phyloP scores from a whole-genome alignment of 2,329 filamentous ascomycete species.

The Colletotrichum tofieldiae region DNA sequence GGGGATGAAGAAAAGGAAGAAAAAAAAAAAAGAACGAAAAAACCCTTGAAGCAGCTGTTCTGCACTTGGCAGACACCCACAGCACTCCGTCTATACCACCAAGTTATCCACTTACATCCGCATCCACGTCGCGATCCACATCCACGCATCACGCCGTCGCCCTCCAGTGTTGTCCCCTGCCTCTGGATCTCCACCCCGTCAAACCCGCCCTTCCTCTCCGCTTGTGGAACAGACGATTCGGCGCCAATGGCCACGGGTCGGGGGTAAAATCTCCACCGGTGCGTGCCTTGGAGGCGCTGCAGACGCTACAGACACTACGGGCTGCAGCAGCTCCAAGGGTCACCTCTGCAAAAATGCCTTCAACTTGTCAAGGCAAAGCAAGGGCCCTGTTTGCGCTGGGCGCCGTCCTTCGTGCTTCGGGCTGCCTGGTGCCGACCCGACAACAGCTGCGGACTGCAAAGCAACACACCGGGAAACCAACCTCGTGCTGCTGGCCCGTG shows the following conservation, averaged over 20 bases:
- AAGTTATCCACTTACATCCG: conserved; percentile 1
- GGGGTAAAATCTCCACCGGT: conserved; percentile 28
- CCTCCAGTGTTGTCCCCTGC: conserved; percentile 6
- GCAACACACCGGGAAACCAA: conserved; percentile 4
- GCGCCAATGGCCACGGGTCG: conserved; percentile 33
- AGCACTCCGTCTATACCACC: not conserved
- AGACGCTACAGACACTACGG: conserved; percentile 24
- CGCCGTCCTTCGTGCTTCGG: conserved; percentile 15
- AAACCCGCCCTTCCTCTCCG: conserved; percentile 33
- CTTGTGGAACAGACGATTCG: conserved; percentile 40
- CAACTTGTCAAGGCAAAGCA: conserved; percentile 22
- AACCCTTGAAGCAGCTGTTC: conserved; percentile 6
- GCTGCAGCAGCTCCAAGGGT: conserved; percentile 35
- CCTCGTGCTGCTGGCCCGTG: conserved; percentile 19
- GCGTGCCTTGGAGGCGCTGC: conserved; percentile 32
- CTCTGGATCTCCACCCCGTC: conserved; percentile 18
- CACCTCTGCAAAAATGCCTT: conserved; percentile 21
- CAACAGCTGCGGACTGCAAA: conserved; percentile 2
- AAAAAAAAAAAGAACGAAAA: not conserved
- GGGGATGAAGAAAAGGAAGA: not conserved
- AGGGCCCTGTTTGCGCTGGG: conserved; percentile 36
- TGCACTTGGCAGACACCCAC: not conserved
- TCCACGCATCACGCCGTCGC: conserved; percentile 1
- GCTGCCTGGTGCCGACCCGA: conserved; percentile 34
- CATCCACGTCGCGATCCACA: not conserved